Evolutionary conservation across 192 early-diverging fungal genomes (phyloP), one percentile per base, ranked within the genome.

Genomic region (Podila clonocystis): DNA sequence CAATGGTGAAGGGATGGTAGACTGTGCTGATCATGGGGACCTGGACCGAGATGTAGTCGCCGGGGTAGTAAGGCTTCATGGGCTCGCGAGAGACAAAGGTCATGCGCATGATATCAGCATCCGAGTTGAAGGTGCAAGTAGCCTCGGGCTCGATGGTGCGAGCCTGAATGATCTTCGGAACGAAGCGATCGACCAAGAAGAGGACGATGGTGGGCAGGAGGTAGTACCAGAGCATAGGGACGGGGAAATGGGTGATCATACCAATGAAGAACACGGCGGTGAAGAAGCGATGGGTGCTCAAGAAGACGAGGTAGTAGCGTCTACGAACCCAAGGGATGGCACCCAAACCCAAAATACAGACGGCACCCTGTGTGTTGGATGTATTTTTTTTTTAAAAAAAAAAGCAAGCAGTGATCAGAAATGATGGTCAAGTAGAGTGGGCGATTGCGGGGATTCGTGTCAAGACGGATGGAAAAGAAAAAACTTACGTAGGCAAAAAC

Each of bases 11-110:
- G 9, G 77, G 77, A 58, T 80, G 77, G 58, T 80, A 80, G 26
- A 80, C 19, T 22, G 66, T 73, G 9, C 77, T 70, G 36, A 80
- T 68, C 33, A 58, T 48, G 26, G 77, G 77, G 36, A 80, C 66
- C 31, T 73, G 77, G 34, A 80, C 67, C 1, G 67, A 50, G 41
- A 80, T 80, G 62, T 80, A 73, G 41, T 80, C 77, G 20, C 77
- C 77, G 9, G 77, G 77, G 30, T 80, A 80, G 58, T 80, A 80
- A n/a, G 77, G 77, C 58, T 80, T 80, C 70, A 80, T 69, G 28
- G 77, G 77, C 26, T 80, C 77, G n/a, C 62, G 77, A 3, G 77
- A 80, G 22, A 70, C 73, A 55, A 80, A 68, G 0, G 70, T 80
- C 50, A 80, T 34, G 45, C 71, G 70, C 9, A 80, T 73, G 45